Conservation (phyloP, 2,329 filamentous ascomycete species). For the Amauroascus niger region DNA sequence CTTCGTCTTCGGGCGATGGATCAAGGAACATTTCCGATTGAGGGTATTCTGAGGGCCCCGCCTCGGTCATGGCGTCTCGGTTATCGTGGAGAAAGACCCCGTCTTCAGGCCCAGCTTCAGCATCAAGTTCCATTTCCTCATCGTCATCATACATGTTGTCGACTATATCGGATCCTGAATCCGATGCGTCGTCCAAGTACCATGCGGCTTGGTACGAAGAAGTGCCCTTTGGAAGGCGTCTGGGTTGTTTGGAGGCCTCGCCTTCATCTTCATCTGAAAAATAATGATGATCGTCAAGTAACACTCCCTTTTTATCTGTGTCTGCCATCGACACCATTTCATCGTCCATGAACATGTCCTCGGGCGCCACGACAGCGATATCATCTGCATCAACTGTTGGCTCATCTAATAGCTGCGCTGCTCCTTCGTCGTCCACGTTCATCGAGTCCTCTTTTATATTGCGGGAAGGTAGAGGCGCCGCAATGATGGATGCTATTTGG, state of each 20-base stretch:
- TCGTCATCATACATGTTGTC: slow-evolving; percentile 58
- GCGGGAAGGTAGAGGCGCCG: slow-evolving; percentile 56
- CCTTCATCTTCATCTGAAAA: slow-evolving; percentile 85
- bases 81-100: slow-evolving; percentile 52
- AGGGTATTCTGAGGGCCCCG: slow-evolving; percentile 76
- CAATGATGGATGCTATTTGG: slow-evolving; percentile 79
- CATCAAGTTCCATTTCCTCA: slow-evolving; percentile 44
- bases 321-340: slow-evolving; percentile 45
- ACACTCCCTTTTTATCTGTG: slow-evolving; percentile 66
- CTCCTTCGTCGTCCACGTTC: slow-evolving; percentile 52
- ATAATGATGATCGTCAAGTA: slow-evolving; percentile 95
- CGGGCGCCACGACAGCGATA: slow-evolving; percentile 71
- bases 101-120: slow-evolving; percentile 61
- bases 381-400: slow-evolving; percentile 76
- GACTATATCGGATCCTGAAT: slow-evolving; percentile 75
- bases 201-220: slow-evolving; percentile 91
- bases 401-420: slow-evolving; percentile 50
- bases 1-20: slow-evolving; percentile 70
- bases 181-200: slow-evolving; percentile 75
- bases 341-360: slow-evolving; percentile 71
- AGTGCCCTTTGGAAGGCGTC: slow-evolving; percentile 76
- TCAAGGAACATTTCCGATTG: slow-evolving; percentile 88
- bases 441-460: slow-evolving; percentile 52
- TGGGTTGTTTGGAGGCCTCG: slow-evolving; percentile 52
- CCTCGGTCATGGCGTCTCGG: slow-evolving; percentile 58